phyloP scores from a whole-genome alignment of 1,139 yeast species.

The Pneumocystis murina region DNA sequence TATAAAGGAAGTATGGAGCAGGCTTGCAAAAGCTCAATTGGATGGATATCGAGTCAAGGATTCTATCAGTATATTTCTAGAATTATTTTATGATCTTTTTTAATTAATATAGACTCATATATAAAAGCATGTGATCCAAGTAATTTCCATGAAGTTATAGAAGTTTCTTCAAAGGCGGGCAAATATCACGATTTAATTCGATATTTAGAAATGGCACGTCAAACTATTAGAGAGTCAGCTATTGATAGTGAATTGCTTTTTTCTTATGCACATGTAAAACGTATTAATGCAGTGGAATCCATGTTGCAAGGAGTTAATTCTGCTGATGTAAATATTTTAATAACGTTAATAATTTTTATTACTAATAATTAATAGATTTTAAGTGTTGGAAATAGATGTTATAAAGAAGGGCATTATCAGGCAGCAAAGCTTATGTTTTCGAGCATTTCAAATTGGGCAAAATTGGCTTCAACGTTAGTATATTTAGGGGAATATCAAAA shows the following conservation, averaged over 20 bases:
- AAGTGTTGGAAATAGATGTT: slow-evolving; percentile 79
- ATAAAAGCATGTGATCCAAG: slow-evolving; percentile 84
- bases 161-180: slow-evolving; percentile 89
- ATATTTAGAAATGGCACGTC: slow-evolving; percentile 87
- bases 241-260: slow-evolving; percentile 86
- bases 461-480: slow-evolving; percentile 87
- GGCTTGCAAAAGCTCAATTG: slow-evolving; percentile 89
- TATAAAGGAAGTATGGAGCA: slow-evolving; percentile 79
- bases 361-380: neutral
- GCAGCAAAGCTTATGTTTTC: slow-evolving; percentile 85
- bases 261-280: slow-evolving; percentile 68
- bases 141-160: slow-evolving; percentile 83
- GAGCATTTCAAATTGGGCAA: slow-evolving; percentile 83
- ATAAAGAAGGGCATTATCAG: slow-evolving; percentile 66
- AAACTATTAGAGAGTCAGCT: slow-evolving; percentile 74
- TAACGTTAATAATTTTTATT: neutral
- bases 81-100: slow-evolving; percentile 33
- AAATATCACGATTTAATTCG: slow-evolving; percentile 85
- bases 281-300: slow-evolving; percentile 65
- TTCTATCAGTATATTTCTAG: slow-evolving; percentile 35
- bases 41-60: slow-evolving; percentile 87
- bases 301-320: slow-evolving; percentile 77
- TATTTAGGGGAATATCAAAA: slow-evolving; percentile 83
- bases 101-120: slow-evolving; percentile 26
- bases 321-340: slow-evolving; percentile 56